Evolutionary conservation across 75 land plant species (phyloP).

Genomic region (Larix kaempferi): DNA sequence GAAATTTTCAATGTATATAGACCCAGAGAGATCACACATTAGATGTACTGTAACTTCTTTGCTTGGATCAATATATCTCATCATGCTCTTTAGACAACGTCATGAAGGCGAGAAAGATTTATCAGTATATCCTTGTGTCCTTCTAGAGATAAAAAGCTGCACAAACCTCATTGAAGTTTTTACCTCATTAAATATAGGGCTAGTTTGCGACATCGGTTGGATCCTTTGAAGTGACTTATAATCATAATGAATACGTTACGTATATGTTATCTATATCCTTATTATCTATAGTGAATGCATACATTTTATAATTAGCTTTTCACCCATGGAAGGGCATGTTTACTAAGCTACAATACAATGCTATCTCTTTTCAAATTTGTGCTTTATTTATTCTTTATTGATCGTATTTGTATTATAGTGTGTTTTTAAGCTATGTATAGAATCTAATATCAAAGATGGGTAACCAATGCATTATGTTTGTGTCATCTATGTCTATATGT

Average conservation of each 20-base stretch:
- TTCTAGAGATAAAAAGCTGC: neutral
- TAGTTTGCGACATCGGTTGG: conserved; percentile 80
- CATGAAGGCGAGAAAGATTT: conserved; percentile 49
- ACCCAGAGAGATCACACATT: conserved; percentile 79
- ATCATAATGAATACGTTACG: neutral
- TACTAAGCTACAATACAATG: no score
- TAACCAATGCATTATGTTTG: no score
- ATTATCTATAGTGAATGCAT: neutral
- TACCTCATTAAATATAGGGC: conserved; percentile 37
- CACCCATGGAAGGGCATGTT: no score
- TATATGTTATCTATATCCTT: conserved; percentile 32
- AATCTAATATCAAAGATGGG: no score
- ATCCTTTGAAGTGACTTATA: conserved; percentile 43
- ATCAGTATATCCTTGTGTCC: neutral
- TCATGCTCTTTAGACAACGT: conserved; percentile 86
- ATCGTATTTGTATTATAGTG: no score
- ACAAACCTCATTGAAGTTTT: neutral
- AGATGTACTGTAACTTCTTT: conserved; percentile 90
- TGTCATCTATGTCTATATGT: no score
- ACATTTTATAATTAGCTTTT: no score
- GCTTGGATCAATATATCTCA: conserved; percentile 91
- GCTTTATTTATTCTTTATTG: no score
- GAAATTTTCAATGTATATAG: conserved; percentile 74
- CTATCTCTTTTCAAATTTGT: no score
- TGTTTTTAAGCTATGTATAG: no score